Evolutionary conservation across 116 monocot species (phyloP), one percentile per base, ranked within the genome.

Genomic region (Zostera marina): DNA sequence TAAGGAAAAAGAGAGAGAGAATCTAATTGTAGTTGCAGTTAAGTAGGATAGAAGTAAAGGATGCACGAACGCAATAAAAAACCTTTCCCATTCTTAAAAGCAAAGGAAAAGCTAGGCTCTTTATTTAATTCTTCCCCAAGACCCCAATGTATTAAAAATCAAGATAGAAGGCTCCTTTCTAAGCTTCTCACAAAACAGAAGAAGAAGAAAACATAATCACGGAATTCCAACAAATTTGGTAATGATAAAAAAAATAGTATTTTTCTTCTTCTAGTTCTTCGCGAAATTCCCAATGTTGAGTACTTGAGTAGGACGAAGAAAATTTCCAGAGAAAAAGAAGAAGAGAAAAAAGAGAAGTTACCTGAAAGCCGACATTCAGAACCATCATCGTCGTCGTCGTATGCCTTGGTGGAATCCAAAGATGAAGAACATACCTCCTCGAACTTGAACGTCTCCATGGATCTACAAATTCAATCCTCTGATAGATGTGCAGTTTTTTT

Each of bases 321-420:
- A 8, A 39, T 15, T 5, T 25, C 23, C 11, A 56, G 56, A 10
- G 4, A 13, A 7, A 11, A 32, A 56, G 40, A 32, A 32, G 1
- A 10, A 11, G 7, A 9, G 1, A 10, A 11, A 14, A 9, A 38
- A 32, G 14, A 56, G 17, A 38, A 13, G 39, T 21, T 8, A 56
- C 56, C 56, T 56, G 56, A 56, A 56, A 56, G 4, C 56, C 14
- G 40, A n/a, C 32, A 38, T 15, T 56, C 39, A 38, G n/a, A 8
- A 16, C 39, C 56, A 41, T 56, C 39, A 6, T 56, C 56, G 20
- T 51, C 17, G 3, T 20, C 39, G 7, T 56, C 14, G 40, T 56
- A 26, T 39, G 15, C 32, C n/a, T 1, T 15, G 1, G 15, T 13
- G 5, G 39, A 24, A 16, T 26, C 26, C 26, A 39, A 40, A 26